A percentile compares a stretch with the other conserved stretches of the same genome.
Conservation (phyloP, 2,329 filamentous ascomycete species). For the Capronia coronata region DNA sequence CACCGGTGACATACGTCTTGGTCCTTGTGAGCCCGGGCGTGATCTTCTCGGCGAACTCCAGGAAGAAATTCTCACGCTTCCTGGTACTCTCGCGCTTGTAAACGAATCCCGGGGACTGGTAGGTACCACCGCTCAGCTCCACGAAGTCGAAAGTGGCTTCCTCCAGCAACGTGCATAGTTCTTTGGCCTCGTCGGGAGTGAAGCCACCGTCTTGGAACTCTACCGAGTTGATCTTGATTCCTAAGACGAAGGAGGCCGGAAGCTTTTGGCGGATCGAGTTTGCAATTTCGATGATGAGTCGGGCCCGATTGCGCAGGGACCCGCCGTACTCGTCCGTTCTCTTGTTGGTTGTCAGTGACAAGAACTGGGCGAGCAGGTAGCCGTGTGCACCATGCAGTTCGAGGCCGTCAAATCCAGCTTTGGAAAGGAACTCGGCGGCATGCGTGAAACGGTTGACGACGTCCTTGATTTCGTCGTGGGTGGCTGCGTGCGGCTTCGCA, state of each 20-base stretch:
- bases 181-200: conserved; percentile 21
- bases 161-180: conserved; percentile 23
- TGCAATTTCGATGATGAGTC: conserved; percentile 53
- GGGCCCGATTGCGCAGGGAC: conserved; percentile 58
- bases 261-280: conserved; percentile 30
- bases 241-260: conserved; percentile 40
- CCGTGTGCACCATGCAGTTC: conserved; percentile 48
- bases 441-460: conserved; percentile 10
- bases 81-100: conserved; percentile 25
- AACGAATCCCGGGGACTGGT: conserved; percentile 22
- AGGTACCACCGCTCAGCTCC: conserved; percentile 25
- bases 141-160: conserved; percentile 25
- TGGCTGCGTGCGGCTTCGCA: conserved; percentile 33
- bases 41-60: conserved; percentile 27
- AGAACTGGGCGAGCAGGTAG: conserved; percentile 53
- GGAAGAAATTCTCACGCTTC: conserved; percentile 24
- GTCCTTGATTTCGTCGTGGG: conserved; percentile 26
- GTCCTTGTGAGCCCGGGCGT: conserved; percentile 24
- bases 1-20: conserved; percentile 25
- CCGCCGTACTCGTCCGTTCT: conserved; percentile 62
- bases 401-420: conserved; percentile 26
- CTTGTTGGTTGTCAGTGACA: conserved; percentile 47
- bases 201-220: conserved; percentile 27
- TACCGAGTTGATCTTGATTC: conserved; percentile 51
- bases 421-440: conserved; percentile 23